Base-by-base conservation (phyloP, 257 asterid species). In the Ophiorrhiza pumila region DNA sequence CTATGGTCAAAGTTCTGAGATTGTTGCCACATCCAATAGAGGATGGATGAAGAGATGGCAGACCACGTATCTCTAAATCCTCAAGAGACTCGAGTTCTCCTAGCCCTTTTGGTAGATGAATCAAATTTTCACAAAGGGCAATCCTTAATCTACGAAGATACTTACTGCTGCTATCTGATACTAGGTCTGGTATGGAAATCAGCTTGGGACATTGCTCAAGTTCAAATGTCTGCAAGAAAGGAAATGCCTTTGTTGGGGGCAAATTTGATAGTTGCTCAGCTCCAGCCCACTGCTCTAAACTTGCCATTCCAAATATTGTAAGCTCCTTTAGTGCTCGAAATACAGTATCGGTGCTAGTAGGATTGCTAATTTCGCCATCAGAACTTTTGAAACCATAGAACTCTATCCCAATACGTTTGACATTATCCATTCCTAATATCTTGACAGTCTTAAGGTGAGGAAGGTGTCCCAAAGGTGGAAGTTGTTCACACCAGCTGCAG, bases 401-500 rank as follows among this genome's bases (percentile, higher is more conserved):
- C 32, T 65, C 71, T 23, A n/a, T 25, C 25, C 35, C 35, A 43
- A 65, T 65, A 17, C 11, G 6, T 10, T 7, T 25, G 20, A 65
- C 56, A 23, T 65, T 65, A 15, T 22, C 53, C 70, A 71, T 65
- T 0, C 47, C 62, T 13, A 14, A 0, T 0, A 81, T 22, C 17
- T 41, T 32, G 0, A 77, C 69, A 67, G 8, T 14, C 31, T 43
- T 58, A n/a, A 75, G 80, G 34, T 4, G 56, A 18, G 80, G 78
- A 9, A 82, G 76, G 18, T 52, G 81, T 25, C 83, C 81, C 10
- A 82, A 71, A 0, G 25, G 66, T 1, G 80, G 79, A 23, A 83
- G 10, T 37, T 69, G 25, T 39, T 78, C 73, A 58, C 84, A 80
- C 6, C 31, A 22, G 1, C 29, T 4, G 49, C 77, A 74, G 11